Evolutionary conservation across 1,139 yeast species (phyloP).

Genomic region (Taphrina sp.): DNA sequence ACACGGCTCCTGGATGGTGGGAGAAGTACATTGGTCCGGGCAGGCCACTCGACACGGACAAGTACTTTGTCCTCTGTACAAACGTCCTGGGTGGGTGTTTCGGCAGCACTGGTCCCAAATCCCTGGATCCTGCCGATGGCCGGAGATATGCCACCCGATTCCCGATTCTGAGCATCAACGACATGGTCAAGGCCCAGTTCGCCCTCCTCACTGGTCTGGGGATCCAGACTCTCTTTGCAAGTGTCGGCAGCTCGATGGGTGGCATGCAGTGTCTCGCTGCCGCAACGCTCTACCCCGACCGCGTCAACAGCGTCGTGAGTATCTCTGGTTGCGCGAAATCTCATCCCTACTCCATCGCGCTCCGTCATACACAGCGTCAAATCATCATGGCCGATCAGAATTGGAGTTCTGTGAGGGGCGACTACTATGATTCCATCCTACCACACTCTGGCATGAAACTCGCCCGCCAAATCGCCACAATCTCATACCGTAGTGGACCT

Average conservation of each 20-base stretch:
- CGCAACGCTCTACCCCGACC: conserved; percentile 60
- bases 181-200: conserved; percentile 88
- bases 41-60: conserved; percentile 71
- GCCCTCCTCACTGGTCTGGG: conserved; percentile 64
- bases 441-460: conserved; percentile 95
- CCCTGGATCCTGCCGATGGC: conserved; percentile 70
- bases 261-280: conserved; percentile 94
- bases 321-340: conserved; percentile 91
- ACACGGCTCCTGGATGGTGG: conserved; percentile 90
- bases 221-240: conserved; percentile 65
- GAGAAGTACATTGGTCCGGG: conserved; percentile 88
- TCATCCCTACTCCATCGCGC: conserved; percentile 90
- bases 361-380: conserved; percentile 90
- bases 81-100: conserved; percentile 92
- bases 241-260: conserved; percentile 93
- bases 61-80: conserved; percentile 79
- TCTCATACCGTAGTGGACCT: conserved; percentile 91
- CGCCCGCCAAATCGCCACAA: conserved; percentile 90
- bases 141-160: conserved; percentile 78
- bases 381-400: conserved; percentile 92
- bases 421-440: conserved; percentile 72
- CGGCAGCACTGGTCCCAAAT: conserved; percentile 92
- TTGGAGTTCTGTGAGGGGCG: conserved; percentile 74
- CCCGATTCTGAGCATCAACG: conserved; percentile 81
- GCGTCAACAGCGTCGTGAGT: conserved; percentile 65